Percentiles rank a stretch among this genome's conserved stretches.
Evolutionary conservation across 495 filamentous ascomycete species (phyloP).

Genomic region (Penicillium nucicola): DNA sequence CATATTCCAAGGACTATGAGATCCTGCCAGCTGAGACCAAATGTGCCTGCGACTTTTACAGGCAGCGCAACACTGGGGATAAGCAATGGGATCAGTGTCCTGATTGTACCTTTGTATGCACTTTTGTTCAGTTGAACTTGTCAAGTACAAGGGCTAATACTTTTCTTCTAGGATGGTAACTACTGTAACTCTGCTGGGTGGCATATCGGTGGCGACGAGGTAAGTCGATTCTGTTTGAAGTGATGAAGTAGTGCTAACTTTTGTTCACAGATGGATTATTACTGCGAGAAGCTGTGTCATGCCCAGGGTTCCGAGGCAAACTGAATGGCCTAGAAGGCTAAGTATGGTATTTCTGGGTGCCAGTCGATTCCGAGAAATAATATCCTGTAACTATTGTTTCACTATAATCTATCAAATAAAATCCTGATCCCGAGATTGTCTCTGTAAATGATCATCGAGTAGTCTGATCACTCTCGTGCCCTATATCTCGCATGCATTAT

Average conservation of each 20-base stretch:
- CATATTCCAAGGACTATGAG: constrained; percentile 4
- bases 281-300: background rate
- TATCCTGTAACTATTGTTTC: no score
- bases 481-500: background rate
- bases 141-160: background rate
- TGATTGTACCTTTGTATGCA: constrained; percentile 13
- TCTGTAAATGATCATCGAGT: no score
- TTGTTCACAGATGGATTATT: background rate
- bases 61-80: constrained; percentile 20
- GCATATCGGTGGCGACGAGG: constrained; percentile 20
- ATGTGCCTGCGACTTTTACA: constrained; percentile 17
- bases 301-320: background rate
- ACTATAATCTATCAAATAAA: no score
- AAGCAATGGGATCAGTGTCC: constrained; percentile 23
- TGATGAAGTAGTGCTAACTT: background rate
- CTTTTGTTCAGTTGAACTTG: background rate
- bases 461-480: no score
- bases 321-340: background rate
- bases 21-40: constrained; percentile 3
- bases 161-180: constrained; percentile 9
- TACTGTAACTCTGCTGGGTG: constrained; percentile 15
- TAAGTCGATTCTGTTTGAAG: background rate
- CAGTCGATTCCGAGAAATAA: no score
- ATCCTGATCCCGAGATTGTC: no score
- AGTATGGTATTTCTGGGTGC: no score